phyloP scores from a whole-genome alignment of 192 early-diverging fungal species.

The Lobosporangium transversale region DNA sequence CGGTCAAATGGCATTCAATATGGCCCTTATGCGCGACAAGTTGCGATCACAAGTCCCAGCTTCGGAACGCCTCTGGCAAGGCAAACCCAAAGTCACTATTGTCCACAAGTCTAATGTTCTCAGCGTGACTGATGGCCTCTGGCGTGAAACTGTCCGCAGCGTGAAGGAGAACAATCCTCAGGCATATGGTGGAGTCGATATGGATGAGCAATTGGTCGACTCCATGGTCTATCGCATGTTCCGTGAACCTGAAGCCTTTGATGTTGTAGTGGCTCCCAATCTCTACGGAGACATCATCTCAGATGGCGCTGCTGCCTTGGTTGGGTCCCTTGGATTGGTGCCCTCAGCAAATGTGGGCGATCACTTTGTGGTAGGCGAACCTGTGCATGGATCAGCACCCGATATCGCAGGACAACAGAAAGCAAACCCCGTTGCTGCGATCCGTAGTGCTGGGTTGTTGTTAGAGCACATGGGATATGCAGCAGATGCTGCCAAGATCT shows the following conservation, averaged over 20 bases:
- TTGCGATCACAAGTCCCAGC: conserved; percentile 67
- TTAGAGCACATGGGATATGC: conserved; percentile 86
- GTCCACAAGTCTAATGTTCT: conserved; percentile 99
- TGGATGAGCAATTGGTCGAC: conserved; percentile 98
- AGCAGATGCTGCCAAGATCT: conserved; percentile 78
- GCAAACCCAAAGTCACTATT: conserved; percentile 84
- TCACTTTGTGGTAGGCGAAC: conserved; percentile 94
- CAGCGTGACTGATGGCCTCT: conserved; percentile 94
- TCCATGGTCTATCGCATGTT: conserved; percentile 99
- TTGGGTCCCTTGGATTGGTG: conserved; percentile 94
- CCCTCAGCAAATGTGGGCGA: conserved; percentile 97
- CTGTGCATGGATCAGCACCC: conserved; percentile 95
- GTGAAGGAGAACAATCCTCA: conserved; percentile 73
- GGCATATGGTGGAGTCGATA: conserved; percentile 68
- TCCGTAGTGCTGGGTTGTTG: conserved; percentile 93
- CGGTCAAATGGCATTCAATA: conserved; percentile 91
- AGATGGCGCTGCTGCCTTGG: conserved; percentile 96
- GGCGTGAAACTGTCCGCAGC: conserved; percentile 88
- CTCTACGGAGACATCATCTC: conserved; percentile 97
- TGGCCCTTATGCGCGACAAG: conserved; percentile 84
- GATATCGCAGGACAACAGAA: conserved; percentile 98
- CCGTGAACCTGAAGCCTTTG: conserved; percentile 95
- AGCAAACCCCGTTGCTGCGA: conserved; percentile 96
- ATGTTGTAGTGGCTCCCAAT: conserved; percentile 97
- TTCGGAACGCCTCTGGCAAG: conserved; percentile 72